Conservation (phyloP, 768 basidiomycete genomes). For the Naganishia antarctica region DNA sequence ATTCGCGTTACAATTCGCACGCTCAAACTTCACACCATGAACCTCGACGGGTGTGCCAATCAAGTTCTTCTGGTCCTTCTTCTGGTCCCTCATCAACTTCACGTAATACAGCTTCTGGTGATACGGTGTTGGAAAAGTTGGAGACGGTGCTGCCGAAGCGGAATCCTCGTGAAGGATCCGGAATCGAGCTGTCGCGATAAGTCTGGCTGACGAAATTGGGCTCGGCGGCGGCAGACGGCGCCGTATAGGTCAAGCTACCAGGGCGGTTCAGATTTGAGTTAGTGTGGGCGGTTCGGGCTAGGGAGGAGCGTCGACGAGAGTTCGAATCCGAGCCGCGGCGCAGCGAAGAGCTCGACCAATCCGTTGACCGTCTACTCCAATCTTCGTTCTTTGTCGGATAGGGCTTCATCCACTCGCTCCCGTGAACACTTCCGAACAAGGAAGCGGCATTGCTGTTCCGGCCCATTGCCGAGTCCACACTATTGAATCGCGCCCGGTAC, state of each 20-base stretch:
- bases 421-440: neutral
- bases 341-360: neutral
- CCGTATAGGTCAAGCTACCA: neutral
- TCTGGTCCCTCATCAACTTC: slow-evolving; percentile 8
- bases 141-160: slow-evolving; percentile 3
- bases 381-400: neutral
- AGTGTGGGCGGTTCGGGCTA: neutral
- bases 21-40: slow-evolving; percentile 6
- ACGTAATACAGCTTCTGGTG: neutral
- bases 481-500: slow-evolving; percentile 15
- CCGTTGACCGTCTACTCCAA: neutral
- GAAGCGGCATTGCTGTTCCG: slow-evolving; percentile 15
- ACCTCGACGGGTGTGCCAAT: slow-evolving; percentile 7
- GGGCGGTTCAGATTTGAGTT: neutral
- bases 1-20: neutral
- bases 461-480: slow-evolving; percentile 5
- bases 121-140: neutral
- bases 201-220: neutral
- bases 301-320: slow-evolving; percentile 5
- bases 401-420: slow-evolving; percentile 14
- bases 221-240: neutral
- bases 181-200: neutral
- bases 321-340: slow-evolving; percentile 8
- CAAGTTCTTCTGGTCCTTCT: neutral
- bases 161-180: slow-evolving; percentile 1